Evolutionary conservation across 106 monocot genomes (phyloP).

Genomic region (Dendrobium officinale): DNA sequence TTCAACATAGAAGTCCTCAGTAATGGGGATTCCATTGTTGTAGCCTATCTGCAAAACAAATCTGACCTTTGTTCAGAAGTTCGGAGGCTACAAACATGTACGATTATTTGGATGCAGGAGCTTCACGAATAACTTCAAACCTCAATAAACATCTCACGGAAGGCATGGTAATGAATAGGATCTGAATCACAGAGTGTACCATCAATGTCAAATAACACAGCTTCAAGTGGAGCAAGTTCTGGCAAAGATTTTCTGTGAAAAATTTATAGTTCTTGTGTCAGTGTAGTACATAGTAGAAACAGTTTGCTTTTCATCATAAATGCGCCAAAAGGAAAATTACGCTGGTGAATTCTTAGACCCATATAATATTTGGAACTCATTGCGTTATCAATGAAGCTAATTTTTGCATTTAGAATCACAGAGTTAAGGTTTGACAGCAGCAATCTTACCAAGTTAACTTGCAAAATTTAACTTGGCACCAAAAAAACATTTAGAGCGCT

Average conservation of each 20-base stretch:
- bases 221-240: conserved; percentile 46
- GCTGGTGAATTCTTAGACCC: no score
- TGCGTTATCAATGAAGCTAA: no score
- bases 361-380: no score
- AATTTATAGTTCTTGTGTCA: background rate
- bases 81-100: background rate
- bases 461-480: background rate
- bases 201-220: conserved; percentile 67
- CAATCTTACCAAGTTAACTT: background rate
- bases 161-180: conserved; percentile 66
- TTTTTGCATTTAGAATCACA: no score
- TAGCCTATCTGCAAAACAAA: conserved; percentile 36
- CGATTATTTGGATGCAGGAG: background rate
- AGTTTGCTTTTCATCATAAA: no score
- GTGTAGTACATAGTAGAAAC: no score
- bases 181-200: conserved; percentile 72
- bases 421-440: background rate
- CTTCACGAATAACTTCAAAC: conserved; percentile 11
- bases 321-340: no score
- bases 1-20: conserved; percentile 43
- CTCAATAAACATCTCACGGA: conserved; percentile 63
- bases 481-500: background rate
- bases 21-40: conserved; percentile 53
- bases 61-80: background rate
- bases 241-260: conserved; percentile 21